These are phyloP conservation scores for Phtheirospermum japonicum DNA, from an alignment of 257 asterid genomes.

Conservation along the genomic window DNA sequence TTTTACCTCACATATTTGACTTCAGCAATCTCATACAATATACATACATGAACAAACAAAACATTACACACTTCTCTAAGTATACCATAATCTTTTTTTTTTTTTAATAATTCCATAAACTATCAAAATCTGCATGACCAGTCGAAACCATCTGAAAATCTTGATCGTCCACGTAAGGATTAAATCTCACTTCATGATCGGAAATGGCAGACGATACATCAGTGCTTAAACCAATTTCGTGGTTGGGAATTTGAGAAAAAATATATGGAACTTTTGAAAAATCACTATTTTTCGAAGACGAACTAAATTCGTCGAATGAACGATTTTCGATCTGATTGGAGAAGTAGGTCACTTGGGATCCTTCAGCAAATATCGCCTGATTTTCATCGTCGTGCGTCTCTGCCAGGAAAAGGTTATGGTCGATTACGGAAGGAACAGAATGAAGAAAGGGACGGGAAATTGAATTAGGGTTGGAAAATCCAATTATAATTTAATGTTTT, in stretches of 20 bases:
- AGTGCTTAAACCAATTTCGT: background rate
- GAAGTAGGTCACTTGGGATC: slow-evolving; percentile 57
- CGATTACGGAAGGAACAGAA: too few species aligned
- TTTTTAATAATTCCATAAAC: slow-evolving; percentile 41
- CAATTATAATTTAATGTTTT: too few species aligned
- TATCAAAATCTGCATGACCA: slow-evolving; percentile 32
- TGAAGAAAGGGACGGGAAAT: too few species aligned
- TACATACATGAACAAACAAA: too few species aligned
- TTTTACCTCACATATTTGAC: too few species aligned
- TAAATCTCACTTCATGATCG: slow-evolving; percentile 23
- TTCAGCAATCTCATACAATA: too few species aligned
- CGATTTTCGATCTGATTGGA: slow-evolving; percentile 47
- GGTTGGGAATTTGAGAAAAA: slow-evolving; percentile 20
- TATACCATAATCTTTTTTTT: background rate
- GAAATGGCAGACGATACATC: slow-evolving; percentile 13
- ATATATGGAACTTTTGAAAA: background rate
- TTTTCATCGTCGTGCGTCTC: too few species aligned
- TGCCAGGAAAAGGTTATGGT: too few species aligned
- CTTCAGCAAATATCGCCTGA: slow-evolving; percentile 26
- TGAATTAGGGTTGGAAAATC: too few species aligned
- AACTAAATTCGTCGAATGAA: slow-evolving; percentile 12
- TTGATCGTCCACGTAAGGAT: slow-evolving; percentile 28
- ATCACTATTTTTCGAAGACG: slow-evolving; percentile 23
- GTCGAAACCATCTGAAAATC: slow-evolving; percentile 24
- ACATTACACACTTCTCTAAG: slow-evolving; percentile 11